Conservation (phyloP, 192 early-diverging fungal genomes). For the Gamsiella multidivaricata region DNA sequence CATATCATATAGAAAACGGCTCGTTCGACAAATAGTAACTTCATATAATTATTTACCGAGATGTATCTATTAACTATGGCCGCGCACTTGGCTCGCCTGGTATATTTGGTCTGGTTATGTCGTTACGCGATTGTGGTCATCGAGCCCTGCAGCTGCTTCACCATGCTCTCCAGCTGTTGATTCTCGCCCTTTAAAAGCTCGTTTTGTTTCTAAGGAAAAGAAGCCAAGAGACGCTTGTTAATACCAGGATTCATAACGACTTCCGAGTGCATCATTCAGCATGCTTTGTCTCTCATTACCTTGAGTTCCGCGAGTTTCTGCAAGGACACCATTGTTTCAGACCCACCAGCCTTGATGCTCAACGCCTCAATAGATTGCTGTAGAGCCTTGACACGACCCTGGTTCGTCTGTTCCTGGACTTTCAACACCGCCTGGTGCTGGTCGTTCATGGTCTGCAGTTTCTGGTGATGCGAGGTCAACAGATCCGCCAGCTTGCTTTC, state of each 20-base stretch:
- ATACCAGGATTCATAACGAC: not conserved
- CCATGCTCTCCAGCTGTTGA: conserved; percentile 4
- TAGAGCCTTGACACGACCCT: conserved; percentile 1
- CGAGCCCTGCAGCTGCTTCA: conserved; percentile 16
- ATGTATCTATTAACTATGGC: no score
- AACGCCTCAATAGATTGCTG: not conserved
- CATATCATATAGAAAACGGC: no score
- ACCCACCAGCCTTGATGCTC: not conserved
- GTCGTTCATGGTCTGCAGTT: not conserved
- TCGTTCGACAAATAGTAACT: no score
- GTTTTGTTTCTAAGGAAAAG: conserved; percentile 20
- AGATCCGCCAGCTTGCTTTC: conserved; percentile 17
- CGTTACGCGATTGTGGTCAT: not conserved
- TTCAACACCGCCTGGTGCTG: conserved; percentile 6
- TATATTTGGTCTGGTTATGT: no score
- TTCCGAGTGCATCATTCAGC: not conserved
- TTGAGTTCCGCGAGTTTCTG: conserved; percentile 52
- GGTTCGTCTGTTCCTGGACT: not conserved
- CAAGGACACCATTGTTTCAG: not conserved
- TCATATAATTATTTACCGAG: no score
- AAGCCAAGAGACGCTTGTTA: not conserved
- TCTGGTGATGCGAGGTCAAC: conserved; percentile 4
- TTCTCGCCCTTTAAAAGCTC: conserved; percentile 19
- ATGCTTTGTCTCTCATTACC: conserved; percentile 28
- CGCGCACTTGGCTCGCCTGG: no score